phyloP scores from a whole-genome alignment of 1,139 yeast species.

The Pichia sp. region DNA sequence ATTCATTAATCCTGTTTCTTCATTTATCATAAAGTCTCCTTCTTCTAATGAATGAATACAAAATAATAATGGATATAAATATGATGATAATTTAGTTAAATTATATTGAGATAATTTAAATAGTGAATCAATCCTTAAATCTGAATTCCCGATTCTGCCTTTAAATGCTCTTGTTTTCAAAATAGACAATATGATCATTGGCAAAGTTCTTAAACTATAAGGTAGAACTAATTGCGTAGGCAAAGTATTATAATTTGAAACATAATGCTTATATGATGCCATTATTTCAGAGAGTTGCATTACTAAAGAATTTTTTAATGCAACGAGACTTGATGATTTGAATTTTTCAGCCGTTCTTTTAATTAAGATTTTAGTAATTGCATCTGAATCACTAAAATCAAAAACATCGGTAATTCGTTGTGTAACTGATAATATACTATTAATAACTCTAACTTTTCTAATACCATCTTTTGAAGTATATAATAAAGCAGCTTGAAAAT shows the following conservation, averaged over 20 bases:
- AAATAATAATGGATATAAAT: slow-evolving; percentile 74
- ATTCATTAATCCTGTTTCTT: slow-evolving; percentile 32
- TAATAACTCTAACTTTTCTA: slow-evolving; percentile 79
- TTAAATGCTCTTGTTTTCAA: slow-evolving; percentile 63
- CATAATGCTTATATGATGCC: slow-evolving; percentile 65
- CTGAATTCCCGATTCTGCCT: slow-evolving; percentile 42
- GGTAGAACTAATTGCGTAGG: slow-evolving; percentile 76
- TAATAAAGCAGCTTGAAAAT: slow-evolving; percentile 84
- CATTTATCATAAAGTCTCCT: slow-evolving; percentile 45
- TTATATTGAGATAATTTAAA: slow-evolving; percentile 51
- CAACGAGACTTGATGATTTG: slow-evolving; percentile 47
- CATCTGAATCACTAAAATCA: slow-evolving; percentile 80
- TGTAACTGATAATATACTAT: slow-evolving; percentile 75
- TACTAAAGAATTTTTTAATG: slow-evolving; percentile 58
- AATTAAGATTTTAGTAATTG: slow-evolving; percentile 63
- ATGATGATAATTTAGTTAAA: slow-evolving; percentile 52
- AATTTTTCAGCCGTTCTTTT: slow-evolving; percentile 62
- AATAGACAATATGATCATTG: slow-evolving; percentile 62
- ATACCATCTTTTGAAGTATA: slow-evolving; percentile 74
- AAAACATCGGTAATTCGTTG: slow-evolving; percentile 69
- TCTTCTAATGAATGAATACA: slow-evolving; percentile 64
- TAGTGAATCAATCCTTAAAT: slow-evolving; percentile 54
- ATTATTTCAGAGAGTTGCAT: slow-evolving; percentile 65
- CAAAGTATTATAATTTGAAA: slow-evolving; percentile 42
- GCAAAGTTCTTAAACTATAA: slow-evolving; percentile 66